Percentiles rank a stretch among this genome's conserved stretches.
phyloP scores from a whole-genome alignment of 805 yeast species.

The Zygotorulaspora sp. region DNA sequence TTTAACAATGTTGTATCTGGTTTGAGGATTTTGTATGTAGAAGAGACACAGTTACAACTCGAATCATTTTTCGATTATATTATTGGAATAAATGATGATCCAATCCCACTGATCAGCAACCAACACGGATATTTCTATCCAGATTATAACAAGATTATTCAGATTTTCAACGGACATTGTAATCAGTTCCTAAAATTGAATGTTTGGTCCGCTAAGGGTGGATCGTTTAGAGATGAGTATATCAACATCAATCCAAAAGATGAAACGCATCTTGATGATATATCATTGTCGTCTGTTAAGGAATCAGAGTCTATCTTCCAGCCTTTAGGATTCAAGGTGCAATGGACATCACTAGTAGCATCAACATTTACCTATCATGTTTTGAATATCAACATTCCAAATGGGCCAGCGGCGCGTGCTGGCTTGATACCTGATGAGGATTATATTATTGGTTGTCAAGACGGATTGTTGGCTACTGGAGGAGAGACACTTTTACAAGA shows the following conservation, averaged over 20 bases:
- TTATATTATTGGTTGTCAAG: conserved; percentile 82
- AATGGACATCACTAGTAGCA: conserved; percentile 69
- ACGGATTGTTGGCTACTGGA: conserved; percentile 79
- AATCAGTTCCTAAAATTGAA: conserved; percentile 47
- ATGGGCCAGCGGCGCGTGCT: conserved; percentile 74
- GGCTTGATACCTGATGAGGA: conserved; percentile 83
- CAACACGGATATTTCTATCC: conserved; percentile 37
- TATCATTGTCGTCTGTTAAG: conserved; percentile 21
- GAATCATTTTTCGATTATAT: conserved; percentile 88
- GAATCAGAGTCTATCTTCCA: conserved; percentile 36
- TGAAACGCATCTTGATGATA: conserved; percentile 25
- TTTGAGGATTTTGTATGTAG: conserved; percentile 52
- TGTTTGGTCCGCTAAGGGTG: conserved; percentile 89
- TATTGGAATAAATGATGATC: conserved; percentile 72
- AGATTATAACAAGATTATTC: conserved; percentile 39
- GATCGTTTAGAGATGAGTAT: conserved; percentile 44
- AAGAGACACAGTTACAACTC: conserved; percentile 50
- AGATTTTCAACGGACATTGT: conserved; percentile 21
- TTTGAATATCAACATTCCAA: conserved; percentile 60
- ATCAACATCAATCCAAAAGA: conserved; percentile 31
- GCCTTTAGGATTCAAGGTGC: conserved; percentile 62
- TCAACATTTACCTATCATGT: conserved; percentile 88
- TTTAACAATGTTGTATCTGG: conserved; percentile 41
- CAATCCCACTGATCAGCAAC: conserved; percentile 39
- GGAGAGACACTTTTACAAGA: conserved; percentile 77